phyloP scores from a whole-genome alignment of 73 alveolate species.

The Tetrahymena malaccensis region DNA sequence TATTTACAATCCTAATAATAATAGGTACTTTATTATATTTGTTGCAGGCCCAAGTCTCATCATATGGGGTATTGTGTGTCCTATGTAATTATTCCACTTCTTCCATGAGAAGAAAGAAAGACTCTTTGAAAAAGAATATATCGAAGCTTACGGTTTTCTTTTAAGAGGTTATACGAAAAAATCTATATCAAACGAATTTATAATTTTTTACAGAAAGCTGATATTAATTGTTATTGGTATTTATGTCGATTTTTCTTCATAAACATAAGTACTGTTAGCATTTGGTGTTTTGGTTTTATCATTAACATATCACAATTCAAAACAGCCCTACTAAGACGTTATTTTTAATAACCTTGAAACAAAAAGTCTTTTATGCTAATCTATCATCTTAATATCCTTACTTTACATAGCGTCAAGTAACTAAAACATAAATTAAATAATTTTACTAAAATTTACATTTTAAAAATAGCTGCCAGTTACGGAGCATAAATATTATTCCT shows the following conservation, averaged over 20 bases:
- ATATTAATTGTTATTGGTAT: background rate
- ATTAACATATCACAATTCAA: background rate
- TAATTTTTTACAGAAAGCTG: background rate
- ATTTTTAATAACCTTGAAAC: background rate
- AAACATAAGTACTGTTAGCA: background rate
- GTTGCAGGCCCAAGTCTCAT: background rate
- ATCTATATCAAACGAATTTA: background rate
- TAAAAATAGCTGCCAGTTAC: background rate
- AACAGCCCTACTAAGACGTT: background rate
- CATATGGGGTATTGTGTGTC: background rate
- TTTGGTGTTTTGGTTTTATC: background rate
- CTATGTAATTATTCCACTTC: background rate
- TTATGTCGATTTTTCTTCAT: background rate
- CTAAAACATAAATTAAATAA: too few relatives aligned
- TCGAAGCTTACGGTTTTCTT: background rate
- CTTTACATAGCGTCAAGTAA: background rate
- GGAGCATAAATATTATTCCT: background rate
- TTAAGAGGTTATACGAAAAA: background rate
- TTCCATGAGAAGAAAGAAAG: background rate
- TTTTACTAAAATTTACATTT: background rate
- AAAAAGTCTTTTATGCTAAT: background rate
- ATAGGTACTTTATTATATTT: background rate
- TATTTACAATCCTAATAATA: background rate
- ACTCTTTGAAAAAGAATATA: background rate
- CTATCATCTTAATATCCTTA: background rate